A percentile compares a stretch with the other conserved stretches of the same genome.
Conservation (phyloP, 106 monocot species). For the Allium cepa region DNA sequence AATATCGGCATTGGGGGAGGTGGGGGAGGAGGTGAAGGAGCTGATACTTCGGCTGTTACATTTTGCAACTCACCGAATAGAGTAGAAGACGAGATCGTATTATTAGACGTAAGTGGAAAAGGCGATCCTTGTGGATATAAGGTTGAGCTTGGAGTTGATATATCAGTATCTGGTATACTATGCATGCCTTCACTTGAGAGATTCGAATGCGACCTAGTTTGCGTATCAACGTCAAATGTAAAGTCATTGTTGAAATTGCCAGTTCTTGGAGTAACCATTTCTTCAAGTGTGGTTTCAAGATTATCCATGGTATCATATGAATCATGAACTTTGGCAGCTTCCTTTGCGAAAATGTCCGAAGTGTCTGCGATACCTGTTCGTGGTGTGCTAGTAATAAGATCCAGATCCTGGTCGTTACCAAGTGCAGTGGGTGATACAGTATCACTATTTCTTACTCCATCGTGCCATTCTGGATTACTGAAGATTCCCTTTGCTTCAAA, state of each 20-base stretch:
- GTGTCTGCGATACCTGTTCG: neutral
- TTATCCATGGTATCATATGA: neutral
- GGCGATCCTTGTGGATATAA: neutral
- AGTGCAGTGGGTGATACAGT: neutral
- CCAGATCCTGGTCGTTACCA: neutral
- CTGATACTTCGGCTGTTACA: neutral
- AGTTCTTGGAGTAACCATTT: constrained; percentile 9
- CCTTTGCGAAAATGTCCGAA: neutral
- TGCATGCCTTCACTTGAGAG: neutral
- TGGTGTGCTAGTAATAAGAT: neutral
- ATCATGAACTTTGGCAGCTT: neutral
- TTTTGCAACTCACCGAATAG: no score
- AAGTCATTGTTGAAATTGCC: constrained; percentile 4
- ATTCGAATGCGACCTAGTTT: neutral
- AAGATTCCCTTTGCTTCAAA: constrained; percentile 96
- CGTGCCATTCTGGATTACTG: constrained; percentile 58
- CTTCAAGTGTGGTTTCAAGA: constrained; percentile 10
- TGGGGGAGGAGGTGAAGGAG: constrained; percentile 2
- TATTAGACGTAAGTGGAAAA: neutral
- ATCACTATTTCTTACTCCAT: constrained; percentile 39
- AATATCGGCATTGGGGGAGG: neutral
- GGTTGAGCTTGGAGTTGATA: neutral
- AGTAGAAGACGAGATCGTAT: neutral
- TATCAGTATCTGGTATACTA: neutral
- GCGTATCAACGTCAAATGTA: neutral